Base-by-base conservation (phyloP, 2,329 filamentous ascomycete genomes). In the Epichloe scottii region DNA sequence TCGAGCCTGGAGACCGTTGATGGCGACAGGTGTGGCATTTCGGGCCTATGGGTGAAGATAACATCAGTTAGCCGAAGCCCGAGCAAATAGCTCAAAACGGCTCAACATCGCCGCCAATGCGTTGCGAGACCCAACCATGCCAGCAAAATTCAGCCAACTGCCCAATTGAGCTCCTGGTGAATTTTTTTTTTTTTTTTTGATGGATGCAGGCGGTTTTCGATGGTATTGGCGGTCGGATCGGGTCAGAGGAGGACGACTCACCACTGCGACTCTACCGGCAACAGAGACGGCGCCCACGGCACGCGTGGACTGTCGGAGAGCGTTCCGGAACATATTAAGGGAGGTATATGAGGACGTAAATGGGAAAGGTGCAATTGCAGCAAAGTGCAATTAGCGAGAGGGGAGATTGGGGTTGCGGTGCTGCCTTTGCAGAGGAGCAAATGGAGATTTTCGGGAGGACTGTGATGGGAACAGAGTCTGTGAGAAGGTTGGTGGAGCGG, bases 231-330 rank as follows among this genome's bases (percentile, higher is more conserved):
- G 66, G 64, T 63, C 64, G 65, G 60, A 60, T 63, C 66, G 67
- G 66, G 64, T 60, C 57, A 63, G 59, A 60, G 63, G 59, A 62
- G 66, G 70, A 68, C 71, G 17, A 94, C 91, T 85, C 90, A 97
- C 93, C 77, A 84, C 85, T 74, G 85, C 85, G 77, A 94, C 83
- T 81, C 89, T 88, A 81, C 88, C 83, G 68, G 86, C 81, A 70
- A 88, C 87, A 85, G 89, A 88, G 78, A 94, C 82, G 77, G 88
- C 89, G 78, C 88, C 87, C 76, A 91, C 87, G 75, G 87, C 86
- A 80, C 90, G 89, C 79, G 86, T 86, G 74, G 89, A 94, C 81
- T 95, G 89, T 79, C 90, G 84, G 77, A 97, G 82, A 79, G 91
- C 90, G 84, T 87, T 95, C 78, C 91, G 89, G 82, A 96, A 95